Evolutionary conservation across 2,329 filamentous ascomycete species (phyloP), one percentile per base, ranked within the genome.

Genomic region (Arachnomyces sp.): DNA sequence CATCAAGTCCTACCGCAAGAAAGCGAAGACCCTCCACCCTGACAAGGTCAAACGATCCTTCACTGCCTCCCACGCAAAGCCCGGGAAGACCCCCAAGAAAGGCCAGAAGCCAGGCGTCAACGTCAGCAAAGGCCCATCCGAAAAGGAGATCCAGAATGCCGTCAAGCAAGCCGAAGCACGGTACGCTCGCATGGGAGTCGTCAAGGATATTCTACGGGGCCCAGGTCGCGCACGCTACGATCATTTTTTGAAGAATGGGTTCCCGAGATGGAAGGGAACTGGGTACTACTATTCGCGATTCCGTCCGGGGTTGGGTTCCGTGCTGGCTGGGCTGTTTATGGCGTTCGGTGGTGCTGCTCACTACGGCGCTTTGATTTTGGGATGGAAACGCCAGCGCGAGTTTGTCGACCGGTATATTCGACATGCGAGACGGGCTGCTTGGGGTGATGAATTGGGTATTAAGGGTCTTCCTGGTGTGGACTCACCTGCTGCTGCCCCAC

Each of bases 271-370:
- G 92, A 89, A 90, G 69, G 92, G 92, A 43, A 95, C 90, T 33
- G 90, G 92, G 47, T 98, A 98, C 75, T 98, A 96, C 74, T 98
- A 98, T 71, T 81, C 80, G 55, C 81, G 92, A 43, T 95, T 90
- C 74, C 79, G 92, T 14, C 92, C 92, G 2, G 92, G 92, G 7
- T 71, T 96, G 33, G 87, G 86, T 43, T 84, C 84, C 11, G 92
- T 94, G 34, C 64, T 96, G 38, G 45, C 82, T 17, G 89, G 90
- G 35, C 67, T 94, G 31, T 87, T 96, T 63, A 61, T 94, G 47
- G 77, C 86, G 38, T 77, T 84, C 38, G 90, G 89, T 42, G 92
- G 92, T 47, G 84, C 72, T 20, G 81, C 84, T 29, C 92, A 98
- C 68, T 98, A 95, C 66, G 70, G 85, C 36, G 82, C 83, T 12